Evolutionary conservation across 2,329 filamentous ascomycete genomes (phyloP).

Genomic region (Botrytis medusae): DNA sequence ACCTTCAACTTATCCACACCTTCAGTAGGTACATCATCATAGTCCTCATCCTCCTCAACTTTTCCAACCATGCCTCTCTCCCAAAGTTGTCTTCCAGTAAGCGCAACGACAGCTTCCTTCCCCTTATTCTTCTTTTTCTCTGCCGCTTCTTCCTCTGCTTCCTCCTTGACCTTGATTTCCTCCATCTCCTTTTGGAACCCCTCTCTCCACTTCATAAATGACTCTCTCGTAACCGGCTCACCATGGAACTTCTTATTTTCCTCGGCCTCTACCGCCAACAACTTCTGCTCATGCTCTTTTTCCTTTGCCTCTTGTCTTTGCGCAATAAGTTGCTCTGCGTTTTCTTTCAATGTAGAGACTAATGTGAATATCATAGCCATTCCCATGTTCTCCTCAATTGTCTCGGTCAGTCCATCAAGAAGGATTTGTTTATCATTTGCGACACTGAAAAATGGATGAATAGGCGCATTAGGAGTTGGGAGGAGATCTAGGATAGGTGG

Average conservation of each 20-base stretch:
- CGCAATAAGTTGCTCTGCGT: constrained; percentile 79
- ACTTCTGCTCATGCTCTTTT: constrained; percentile 55
- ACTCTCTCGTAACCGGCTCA: constrained; percentile 80
- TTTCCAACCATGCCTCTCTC: constrained; percentile 70
- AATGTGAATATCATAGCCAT: constrained; percentile 98
- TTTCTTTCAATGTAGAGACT: constrained; percentile 82
- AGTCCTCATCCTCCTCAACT: constrained; percentile 65
- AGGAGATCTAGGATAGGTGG: constrained; percentile 80
- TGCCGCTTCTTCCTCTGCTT: constrained; percentile 74
- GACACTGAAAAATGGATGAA: constrained; percentile 74
- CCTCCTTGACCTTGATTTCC: constrained; percentile 64
- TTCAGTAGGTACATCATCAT: constrained; percentile 55
- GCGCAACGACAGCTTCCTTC: constrained; percentile 69
- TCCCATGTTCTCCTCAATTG: constrained; percentile 87
- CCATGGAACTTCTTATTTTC: constrained; percentile 98
- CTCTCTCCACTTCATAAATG: constrained; percentile 79
- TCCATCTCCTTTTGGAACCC: constrained; percentile 78
- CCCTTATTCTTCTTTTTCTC: constrained; percentile 77
- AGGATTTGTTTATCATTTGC: constrained; percentile 75
- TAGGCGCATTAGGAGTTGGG: constrained; percentile 65
- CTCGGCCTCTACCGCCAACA: constrained; percentile 70
- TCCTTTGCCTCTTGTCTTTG: constrained; percentile 67
- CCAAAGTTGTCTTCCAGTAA: constrained; percentile 77
- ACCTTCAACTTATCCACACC: constrained; percentile 73
- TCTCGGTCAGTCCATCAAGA: constrained; percentile 67